Evolutionary conservation across 129 eudicot species (phyloP), one percentile per base, ranked within the genome.

Genomic region (Flaveria robusta): DNA sequence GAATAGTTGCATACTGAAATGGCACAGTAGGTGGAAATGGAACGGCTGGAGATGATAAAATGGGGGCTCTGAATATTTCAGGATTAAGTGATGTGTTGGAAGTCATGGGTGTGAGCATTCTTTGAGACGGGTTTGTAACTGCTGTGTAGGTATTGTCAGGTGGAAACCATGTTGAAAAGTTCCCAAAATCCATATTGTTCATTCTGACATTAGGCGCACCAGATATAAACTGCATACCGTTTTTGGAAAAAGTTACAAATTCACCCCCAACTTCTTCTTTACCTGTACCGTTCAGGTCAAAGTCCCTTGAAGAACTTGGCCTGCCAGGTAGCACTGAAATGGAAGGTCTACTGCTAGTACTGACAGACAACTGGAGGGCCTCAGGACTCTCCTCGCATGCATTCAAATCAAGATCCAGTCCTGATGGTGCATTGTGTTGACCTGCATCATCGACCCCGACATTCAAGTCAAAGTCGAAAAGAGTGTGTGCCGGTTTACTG

Each of bases 21-120:
- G 97, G 90, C 15, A 77, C n/a, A 11, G 81, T 64, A 55, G 89
- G 55, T 10, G 70, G 81, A 65, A 84, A 88, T n/a, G 90, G 79
- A 37, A 93, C 82, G 10, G 98, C 96, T 2, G 98, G 97, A 52
- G 98, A 86, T 2, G 98, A 91, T 77, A 91, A 78, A 10, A 91
- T 89, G 0, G 93, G 82, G 16, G 65, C 92, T 45, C 91, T 77
- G 52, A 83, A 90, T 2, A 82, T 58, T 43, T 93, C 97, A 12
- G 87, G 82, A 70, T 77, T 68, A 62, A 85, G 88, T 1, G 92
- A 72, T 37, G 85, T 49, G 63, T 68, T 71, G 7, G 86, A 83
- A 55, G 87, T 46, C 56, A 52, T 55, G 0, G 88, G 90, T 31
- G 82, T 84, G 78, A 89, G 60, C 41, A 86, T 74, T 70, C 98